These are phyloP conservation scores for Musa balbisiana DNA, from an alignment of 202 grass and related monocot species.

Conservation along the genomic window DNA sequence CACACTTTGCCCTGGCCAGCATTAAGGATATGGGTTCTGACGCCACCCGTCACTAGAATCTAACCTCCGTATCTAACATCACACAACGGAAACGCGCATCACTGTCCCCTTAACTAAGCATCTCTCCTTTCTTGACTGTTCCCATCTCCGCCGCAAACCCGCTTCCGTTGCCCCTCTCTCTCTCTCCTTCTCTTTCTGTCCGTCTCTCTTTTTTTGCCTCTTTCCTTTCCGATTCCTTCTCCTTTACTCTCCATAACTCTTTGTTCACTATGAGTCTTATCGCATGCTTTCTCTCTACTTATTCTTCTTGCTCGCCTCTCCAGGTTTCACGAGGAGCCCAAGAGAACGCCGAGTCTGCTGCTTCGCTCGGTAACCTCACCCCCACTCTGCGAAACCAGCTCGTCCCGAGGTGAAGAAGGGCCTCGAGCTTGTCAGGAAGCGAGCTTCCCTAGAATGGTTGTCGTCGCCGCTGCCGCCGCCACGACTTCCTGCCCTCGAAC, in stretches of 20 bases:
- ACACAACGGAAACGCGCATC: too few species aligned
- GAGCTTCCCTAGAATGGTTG: conserved; percentile 7
- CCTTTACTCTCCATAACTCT: background rate
- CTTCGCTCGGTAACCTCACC: too few species aligned
- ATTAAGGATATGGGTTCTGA: too few species aligned
- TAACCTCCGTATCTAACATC: too few species aligned
- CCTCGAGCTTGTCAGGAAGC: background rate
- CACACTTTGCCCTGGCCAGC: too few species aligned
- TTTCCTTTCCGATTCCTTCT: background rate
- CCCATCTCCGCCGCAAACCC: background rate
- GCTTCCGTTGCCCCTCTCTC: background rate
- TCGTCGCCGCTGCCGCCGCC: conserved; percentile 46
- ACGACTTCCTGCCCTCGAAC: conserved; percentile 8
- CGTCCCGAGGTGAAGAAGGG: too few species aligned
- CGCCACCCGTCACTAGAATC: too few species aligned
- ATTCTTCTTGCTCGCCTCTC: background rate
- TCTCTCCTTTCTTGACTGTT: background rate
- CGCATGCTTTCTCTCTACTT: background rate
- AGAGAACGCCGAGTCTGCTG: too few species aligned
- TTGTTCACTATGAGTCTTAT: background rate
- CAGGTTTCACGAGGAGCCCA: background rate
- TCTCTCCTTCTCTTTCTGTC: background rate
- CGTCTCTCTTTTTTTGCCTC: background rate
- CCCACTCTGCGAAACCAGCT: too few species aligned
- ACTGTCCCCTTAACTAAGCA: background rate